Percentiles rank a stretch among this genome's conserved stretches.
Evolutionary conservation across 1,139 yeast genomes (phyloP).

Genomic region (Eremothecium sinecaudum): DNA sequence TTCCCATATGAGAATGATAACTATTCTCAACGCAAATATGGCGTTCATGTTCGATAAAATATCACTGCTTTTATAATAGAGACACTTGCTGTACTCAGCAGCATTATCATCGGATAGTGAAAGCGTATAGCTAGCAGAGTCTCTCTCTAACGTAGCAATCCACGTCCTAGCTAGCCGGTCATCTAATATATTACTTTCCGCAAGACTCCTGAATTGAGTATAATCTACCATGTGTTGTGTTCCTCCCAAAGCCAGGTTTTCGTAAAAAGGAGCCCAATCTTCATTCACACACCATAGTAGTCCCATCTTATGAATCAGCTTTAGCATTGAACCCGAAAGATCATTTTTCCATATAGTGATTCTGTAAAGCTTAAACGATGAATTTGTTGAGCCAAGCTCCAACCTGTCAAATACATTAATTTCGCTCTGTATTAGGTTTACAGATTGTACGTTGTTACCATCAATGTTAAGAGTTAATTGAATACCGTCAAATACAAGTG

Average conservation of each 20-base stretch:
- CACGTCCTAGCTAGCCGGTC: not conserved
- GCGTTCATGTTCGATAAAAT: conserved; percentile 16
- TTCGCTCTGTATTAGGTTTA: conserved; percentile 13
- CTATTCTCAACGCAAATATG: conserved; percentile 13
- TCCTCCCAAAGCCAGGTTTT: not conserved
- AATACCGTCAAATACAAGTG: conserved; percentile 11
- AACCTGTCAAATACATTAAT: conserved; percentile 7
- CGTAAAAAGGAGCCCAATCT: not conserved
- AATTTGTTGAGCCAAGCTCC: conserved; percentile 26
- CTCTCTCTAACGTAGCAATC: not conserved
- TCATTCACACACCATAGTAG: not conserved
- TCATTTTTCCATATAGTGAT: conserved; percentile 12
- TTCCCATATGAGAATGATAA: conserved; percentile 12
- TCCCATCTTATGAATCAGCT: not conserved
- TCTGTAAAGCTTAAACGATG: conserved; percentile 22
- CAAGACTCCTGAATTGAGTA: not conserved
- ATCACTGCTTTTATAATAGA: conserved; percentile 14
- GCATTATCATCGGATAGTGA: conserved; percentile 1
- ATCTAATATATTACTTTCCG: not conserved
- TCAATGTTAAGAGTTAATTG: conserved; percentile 19
- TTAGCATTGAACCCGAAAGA: conserved; percentile 3
- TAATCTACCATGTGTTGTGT: not conserved
- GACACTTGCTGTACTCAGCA: conserved; percentile 14
- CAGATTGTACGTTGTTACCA: conserved; percentile 16
- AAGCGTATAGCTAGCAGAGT: not conserved